Evolutionary conservation across 2,329 filamentous ascomycete species (phyloP).

Genomic region (Colletotrichum australisinense): DNA sequence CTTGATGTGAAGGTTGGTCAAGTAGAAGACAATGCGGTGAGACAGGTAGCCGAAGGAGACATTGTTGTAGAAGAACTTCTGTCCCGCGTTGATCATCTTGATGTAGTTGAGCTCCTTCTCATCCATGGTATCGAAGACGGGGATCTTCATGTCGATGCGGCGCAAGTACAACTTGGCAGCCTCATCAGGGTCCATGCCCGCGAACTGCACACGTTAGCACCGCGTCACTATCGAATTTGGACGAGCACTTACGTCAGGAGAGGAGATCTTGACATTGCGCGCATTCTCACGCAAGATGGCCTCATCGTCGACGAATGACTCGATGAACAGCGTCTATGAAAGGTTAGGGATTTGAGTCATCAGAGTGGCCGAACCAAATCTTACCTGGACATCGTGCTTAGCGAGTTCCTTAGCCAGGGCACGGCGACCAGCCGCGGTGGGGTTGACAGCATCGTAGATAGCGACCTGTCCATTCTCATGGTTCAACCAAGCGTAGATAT

Average conservation of each 20-base stretch:
- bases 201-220: constrained; percentile 69
- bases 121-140: constrained; percentile 96
- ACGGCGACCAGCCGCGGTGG: constrained; percentile 82
- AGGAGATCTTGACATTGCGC: constrained; percentile 96
- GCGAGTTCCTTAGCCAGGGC: constrained; percentile 94
- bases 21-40: constrained; percentile 97
- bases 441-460: constrained; percentile 98
- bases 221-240: background rate
- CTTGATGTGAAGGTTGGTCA: constrained; percentile 98
- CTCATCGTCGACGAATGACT: constrained; percentile 94
- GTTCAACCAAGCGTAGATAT: constrained; percentile 96
- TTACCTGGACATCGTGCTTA: constrained; percentile 93
- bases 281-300: constrained; percentile 96
- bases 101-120: constrained; percentile 96
- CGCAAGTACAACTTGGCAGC: constrained; percentile 92
- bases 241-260: constrained; percentile 78
- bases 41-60: constrained; percentile 96
- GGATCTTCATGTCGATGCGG: constrained; percentile 92
- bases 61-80: constrained; percentile 95
- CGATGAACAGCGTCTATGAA: constrained; percentile 90
- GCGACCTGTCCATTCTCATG: constrained; percentile 98
- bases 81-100: constrained; percentile 98
- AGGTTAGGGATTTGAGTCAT: background rate
- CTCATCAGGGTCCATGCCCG: constrained; percentile 91
- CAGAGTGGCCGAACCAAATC: constrained; percentile 16